These are phyloP conservation scores for Buddleja alternifolia DNA, from an alignment of 257 asterid genomes.

Conservation along the genomic window DNA sequence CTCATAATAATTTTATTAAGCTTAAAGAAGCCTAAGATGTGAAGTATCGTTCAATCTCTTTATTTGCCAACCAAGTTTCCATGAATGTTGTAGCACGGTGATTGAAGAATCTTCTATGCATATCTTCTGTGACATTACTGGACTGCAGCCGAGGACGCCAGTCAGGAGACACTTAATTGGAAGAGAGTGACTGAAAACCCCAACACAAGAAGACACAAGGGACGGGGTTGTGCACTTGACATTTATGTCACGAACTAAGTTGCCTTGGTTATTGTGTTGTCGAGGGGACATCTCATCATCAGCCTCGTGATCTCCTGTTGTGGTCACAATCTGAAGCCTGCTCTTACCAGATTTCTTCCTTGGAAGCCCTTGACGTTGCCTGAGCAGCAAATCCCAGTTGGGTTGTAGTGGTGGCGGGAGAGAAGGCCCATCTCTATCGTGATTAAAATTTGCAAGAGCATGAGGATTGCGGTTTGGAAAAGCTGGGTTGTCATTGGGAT, in stretches of 20 bases:
- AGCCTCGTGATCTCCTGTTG: slow-evolving; percentile 87
- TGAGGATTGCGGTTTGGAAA: slow-evolving; percentile 43
- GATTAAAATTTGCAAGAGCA: slow-evolving; percentile 41
- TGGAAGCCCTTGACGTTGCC: slow-evolving; percentile 60
- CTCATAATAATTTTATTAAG: background rate
- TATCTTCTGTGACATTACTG: slow-evolving; percentile 70
- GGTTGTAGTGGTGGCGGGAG: slow-evolving; percentile 48
- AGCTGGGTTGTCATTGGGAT: slow-evolving; percentile 50
- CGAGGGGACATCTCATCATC: slow-evolving; percentile 99
- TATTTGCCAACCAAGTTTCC: slow-evolving; percentile 91
- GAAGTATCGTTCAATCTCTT: slow-evolving; percentile 92
- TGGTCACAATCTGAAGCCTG: slow-evolving; percentile 85
- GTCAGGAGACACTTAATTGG: slow-evolving; percentile 86
- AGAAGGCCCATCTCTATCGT: slow-evolving; percentile 57
- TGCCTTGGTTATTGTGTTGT: slow-evolving; percentile 53
- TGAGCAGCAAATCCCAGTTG: slow-evolving; percentile 61
- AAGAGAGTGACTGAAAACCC: slow-evolving; percentile 80
- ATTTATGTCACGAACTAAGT: slow-evolving; percentile 48
- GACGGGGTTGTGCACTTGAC: slow-evolving; percentile 43
- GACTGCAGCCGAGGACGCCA: slow-evolving; percentile 85
- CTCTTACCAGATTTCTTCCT: slow-evolving; percentile 93
- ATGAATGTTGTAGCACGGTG: slow-evolving; percentile 84
- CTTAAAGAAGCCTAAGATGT: slow-evolving; percentile 84
- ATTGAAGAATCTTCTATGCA: slow-evolving; percentile 89
- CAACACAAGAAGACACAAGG: slow-evolving; percentile 53